Evolutionary conservation across 2,329 filamentous ascomycete species (phyloP).

Genomic region (Phaeophleospora eucalypticola): DNA sequence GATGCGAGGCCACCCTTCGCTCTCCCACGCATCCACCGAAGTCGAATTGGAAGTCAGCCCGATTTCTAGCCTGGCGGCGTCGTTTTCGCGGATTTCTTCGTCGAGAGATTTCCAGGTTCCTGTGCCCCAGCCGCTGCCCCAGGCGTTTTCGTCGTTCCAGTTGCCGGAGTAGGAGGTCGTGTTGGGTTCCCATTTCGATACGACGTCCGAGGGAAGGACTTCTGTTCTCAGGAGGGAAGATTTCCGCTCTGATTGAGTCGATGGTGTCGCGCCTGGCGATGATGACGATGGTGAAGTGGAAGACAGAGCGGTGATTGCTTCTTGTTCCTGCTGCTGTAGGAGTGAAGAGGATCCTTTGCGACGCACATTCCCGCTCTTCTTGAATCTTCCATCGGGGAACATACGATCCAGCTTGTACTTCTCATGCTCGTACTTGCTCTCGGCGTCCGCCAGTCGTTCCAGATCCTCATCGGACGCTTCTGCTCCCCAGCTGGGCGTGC

Average conservation of each 20-base stretch:
- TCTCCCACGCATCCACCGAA: neutral
- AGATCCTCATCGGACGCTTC: neutral
- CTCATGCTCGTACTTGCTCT: constrained; percentile 5
- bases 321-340: neutral
- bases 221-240: neutral
- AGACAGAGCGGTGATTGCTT: neutral
- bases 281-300: neutral
- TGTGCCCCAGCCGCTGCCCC: constrained; percentile 7
- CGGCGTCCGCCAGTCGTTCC: constrained; percentile 1
- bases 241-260: no score
- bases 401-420: constrained; percentile 6
- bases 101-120: no score
- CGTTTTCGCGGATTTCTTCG: constrained; percentile 16
- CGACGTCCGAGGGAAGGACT: neutral
- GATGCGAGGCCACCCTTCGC: neutral
- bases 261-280: neutral
- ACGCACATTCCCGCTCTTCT: neutral
- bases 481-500: neutral
- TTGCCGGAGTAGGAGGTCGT: neutral
- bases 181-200: neutral
- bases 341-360: no score
- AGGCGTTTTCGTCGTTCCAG: constrained; percentile 9
- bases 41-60: neutral
- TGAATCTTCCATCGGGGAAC: constrained; percentile 7
- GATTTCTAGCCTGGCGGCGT: constrained; percentile 9